Conservation (phyloP, 2,329 filamentous ascomycete genomes). For the Cadophora sp. region DNA sequence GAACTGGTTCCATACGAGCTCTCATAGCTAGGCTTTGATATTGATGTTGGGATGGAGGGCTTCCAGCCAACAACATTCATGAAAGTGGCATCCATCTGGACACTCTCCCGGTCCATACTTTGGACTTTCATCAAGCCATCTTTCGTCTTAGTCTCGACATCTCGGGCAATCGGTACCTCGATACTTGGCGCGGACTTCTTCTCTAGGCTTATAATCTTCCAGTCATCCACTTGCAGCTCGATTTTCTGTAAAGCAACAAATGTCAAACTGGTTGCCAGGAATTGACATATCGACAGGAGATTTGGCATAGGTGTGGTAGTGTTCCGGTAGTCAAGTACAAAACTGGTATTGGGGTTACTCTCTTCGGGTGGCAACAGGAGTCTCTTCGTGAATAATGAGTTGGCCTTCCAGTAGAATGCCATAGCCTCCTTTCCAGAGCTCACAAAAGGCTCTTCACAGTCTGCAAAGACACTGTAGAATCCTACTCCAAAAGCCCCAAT, state of each 20-base stretch:
- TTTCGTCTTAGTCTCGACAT: slow-evolving; percentile 82
- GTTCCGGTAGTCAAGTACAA: slow-evolving; percentile 93
- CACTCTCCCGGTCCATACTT: slow-evolving; percentile 82
- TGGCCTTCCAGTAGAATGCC: slow-evolving; percentile 99
- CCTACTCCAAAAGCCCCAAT: slow-evolving; percentile 98
- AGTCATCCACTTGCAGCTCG: slow-evolving; percentile 90
- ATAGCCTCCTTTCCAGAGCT: slow-evolving; percentile 92
- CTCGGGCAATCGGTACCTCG: slow-evolving; percentile 74
- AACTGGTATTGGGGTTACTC: slow-evolving; percentile 78
- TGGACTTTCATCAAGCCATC: slow-evolving; percentile 88
- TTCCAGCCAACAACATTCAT: slow-evolving; percentile 91
- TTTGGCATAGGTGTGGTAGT: slow-evolving; percentile 85
- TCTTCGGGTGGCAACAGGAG: slow-evolving; percentile 74
- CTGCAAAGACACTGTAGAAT: slow-evolving; percentile 98
- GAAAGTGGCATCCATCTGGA: slow-evolving; percentile 90
- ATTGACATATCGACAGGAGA: slow-evolving; percentile 85
- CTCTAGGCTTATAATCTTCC: slow-evolving; percentile 75
- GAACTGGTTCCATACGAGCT: slow-evolving; percentile 52
- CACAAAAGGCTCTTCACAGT: slow-evolving; percentile 97
- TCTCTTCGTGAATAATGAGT: slow-evolving; percentile 91
- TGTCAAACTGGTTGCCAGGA: slow-evolving; percentile 91
- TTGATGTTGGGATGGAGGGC: slow-evolving; percentile 54
- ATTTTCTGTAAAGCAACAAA: slow-evolving; percentile 90
- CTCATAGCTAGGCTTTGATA: slow-evolving; percentile 39
- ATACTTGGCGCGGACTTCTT: slow-evolving; percentile 87